phyloP scores from a whole-genome alignment of 768 basidiomycete species.

The Imleria badia region DNA sequence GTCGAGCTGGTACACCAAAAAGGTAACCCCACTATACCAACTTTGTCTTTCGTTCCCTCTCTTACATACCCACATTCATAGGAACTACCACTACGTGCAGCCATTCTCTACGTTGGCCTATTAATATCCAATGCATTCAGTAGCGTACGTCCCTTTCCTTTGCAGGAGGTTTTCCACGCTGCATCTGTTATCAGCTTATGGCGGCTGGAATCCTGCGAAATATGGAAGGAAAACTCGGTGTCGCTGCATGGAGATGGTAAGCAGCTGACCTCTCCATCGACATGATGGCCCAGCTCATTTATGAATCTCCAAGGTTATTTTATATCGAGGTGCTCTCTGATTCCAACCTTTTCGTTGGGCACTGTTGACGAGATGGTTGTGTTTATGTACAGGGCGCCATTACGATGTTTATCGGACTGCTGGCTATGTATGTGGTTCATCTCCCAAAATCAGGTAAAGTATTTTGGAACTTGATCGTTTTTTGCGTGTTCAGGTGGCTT shows the following conservation, averaged over 20 bases:
- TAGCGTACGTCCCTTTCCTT: slow-evolving; percentile 40
- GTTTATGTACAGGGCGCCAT: slow-evolving; percentile 49
- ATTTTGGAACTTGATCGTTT: neutral
- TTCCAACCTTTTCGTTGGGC: neutral
- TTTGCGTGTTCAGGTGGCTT: slow-evolving; percentile 42
- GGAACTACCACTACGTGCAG: slow-evolving; percentile 67
- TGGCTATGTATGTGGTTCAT: slow-evolving; percentile 43
- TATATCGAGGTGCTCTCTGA: slow-evolving; percentile 53
- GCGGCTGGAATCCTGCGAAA: slow-evolving; percentile 71
- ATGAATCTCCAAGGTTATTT: slow-evolving; percentile 50
- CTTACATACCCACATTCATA: slow-evolving; percentile 14
- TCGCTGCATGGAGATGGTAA: slow-evolving; percentile 71
- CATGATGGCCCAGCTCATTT: neutral
- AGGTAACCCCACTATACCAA: neutral
- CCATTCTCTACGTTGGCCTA: slow-evolving; percentile 57
- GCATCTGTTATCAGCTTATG: slow-evolving; percentile 44
- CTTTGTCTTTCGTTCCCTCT: neutral
- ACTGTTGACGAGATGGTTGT: neutral
- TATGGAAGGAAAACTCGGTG: slow-evolving; percentile 68
- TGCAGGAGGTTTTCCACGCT: neutral
- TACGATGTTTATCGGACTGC: slow-evolving; percentile 58
- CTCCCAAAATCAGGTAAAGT: neutral
- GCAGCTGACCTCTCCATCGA: slow-evolving; percentile 8
- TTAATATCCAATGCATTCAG: slow-evolving; percentile 70
- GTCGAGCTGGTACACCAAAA: slow-evolving; percentile 58